These are phyloP conservation scores for Chaetomium olivaceum DNA, from an alignment of 2,329 filamentous ascomycete species.

Conservation along the genomic window DNA sequence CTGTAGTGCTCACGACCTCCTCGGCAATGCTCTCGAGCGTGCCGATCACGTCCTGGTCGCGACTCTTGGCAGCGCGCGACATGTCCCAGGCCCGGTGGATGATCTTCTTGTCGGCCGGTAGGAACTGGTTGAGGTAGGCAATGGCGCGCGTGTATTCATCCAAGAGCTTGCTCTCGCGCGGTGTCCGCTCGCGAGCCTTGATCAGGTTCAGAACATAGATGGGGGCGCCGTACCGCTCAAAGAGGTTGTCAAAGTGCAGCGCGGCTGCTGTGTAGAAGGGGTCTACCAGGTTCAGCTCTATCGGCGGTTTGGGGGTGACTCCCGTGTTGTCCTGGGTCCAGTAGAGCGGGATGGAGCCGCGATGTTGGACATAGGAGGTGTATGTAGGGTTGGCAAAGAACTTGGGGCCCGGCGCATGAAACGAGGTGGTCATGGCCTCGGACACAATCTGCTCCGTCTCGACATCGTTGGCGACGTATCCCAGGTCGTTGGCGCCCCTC, in stretches of 20 bases:
- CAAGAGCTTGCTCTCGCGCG: conserved; percentile 87
- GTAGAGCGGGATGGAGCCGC: conserved; percentile 93
- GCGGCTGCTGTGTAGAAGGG: conserved; percentile 94
- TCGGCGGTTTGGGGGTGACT: conserved; percentile 93
- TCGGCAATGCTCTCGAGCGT: conserved; percentile 88
- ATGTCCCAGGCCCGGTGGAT: conserved; percentile 97
- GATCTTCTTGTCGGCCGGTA: conserved; percentile 81
- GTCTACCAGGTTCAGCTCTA: conserved; percentile 91
- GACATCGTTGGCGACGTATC: conserved; percentile 97
- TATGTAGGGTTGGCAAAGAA: conserved; percentile 88
- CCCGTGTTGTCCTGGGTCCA: conserved; percentile 97
- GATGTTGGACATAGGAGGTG: conserved; percentile 94
- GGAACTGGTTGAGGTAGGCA: conserved; percentile 89
- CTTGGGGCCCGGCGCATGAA: conserved; percentile 83
- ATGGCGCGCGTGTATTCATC: conserved; percentile 85
- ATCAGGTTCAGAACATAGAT: conserved; percentile 91
- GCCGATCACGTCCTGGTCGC: conserved; percentile 90
- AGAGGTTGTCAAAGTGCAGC: conserved; percentile 91
- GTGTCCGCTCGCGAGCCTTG: conserved; percentile 82
- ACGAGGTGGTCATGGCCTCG: conserved; percentile 90
- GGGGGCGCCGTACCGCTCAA: conserved; percentile 88
- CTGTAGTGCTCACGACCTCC: conserved; percentile 79
- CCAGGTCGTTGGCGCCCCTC: conserved; percentile 88
- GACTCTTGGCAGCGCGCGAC: conserved; percentile 89
- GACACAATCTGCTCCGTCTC: conserved; percentile 98